phyloP scores from a whole-genome alignment of 805 yeast genomes.

The Kuraishia molischiana region DNA sequence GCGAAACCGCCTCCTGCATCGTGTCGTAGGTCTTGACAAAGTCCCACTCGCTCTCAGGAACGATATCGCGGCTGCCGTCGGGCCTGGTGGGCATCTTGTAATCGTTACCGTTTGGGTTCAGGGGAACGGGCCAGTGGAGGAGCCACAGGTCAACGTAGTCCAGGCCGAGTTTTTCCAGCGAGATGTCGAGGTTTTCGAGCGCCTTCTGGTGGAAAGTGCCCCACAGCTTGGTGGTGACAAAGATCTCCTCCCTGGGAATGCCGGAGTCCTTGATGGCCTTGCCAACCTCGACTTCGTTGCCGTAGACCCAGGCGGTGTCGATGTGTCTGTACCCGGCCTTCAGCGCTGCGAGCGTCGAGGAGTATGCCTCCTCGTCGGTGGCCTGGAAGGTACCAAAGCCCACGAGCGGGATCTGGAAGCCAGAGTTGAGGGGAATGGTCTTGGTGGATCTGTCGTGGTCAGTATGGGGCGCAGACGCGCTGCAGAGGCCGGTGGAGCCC shows the following conservation, averaged over 20 bases:
- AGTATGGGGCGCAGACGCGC: no score
- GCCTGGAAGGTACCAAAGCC: constrained; percentile 14
- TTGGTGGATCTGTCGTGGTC: background rate
- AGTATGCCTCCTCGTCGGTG: constrained; percentile 3
- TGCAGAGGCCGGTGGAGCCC: no score
- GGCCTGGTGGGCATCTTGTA: constrained; percentile 38
- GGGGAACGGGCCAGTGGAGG: constrained; percentile 40
- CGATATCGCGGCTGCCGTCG: constrained; percentile 64
- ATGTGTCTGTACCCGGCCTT: constrained; percentile 31
- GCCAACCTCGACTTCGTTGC: constrained; percentile 31
- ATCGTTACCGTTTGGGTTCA: constrained; percentile 5
- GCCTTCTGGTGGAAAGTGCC: constrained; percentile 32
- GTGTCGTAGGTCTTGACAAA: constrained; percentile 45
- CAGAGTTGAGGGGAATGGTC: constrained; percentile 5
- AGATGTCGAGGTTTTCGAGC: constrained; percentile 27
- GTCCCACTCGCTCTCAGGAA: constrained; percentile 48
- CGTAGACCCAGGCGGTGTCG: constrained; percentile 30
- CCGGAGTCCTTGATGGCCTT: constrained; percentile 19
- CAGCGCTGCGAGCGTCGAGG: constrained; percentile 10
- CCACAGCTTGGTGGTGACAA: constrained; percentile 70
- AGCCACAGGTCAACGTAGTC: constrained; percentile 36
- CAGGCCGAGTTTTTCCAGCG: constrained; percentile 28
- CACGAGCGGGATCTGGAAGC: constrained; percentile 10
- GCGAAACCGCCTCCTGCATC: constrained; percentile 6
- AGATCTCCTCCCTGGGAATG: constrained; percentile 43